phyloP scores from a whole-genome alignment of 2,329 filamentous ascomycete genomes.

The Pseudogymnoascus sp. region DNA sequence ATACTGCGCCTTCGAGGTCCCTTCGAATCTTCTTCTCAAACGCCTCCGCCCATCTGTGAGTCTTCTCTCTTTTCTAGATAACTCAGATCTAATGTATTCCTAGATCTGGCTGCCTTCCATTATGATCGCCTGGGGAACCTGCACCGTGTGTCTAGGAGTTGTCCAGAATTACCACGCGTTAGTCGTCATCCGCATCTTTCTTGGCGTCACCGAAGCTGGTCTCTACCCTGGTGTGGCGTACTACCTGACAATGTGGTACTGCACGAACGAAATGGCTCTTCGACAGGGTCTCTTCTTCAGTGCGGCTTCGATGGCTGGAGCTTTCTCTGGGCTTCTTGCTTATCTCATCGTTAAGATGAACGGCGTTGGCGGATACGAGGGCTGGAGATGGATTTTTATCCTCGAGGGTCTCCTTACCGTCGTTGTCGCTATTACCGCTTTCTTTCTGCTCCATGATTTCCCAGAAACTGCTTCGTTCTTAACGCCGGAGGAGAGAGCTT shows the following conservation, averaged over 20 bases:
- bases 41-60: conserved; percentile 37
- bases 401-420: conserved; percentile 40
- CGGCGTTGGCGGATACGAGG: conserved; percentile 34
- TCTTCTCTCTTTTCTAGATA: background rate
- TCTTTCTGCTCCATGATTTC: conserved; percentile 42
- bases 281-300: conserved; percentile 34
- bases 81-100: conserved; percentile 30
- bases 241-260: conserved; percentile 51
- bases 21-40: conserved; percentile 57
- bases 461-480: conserved; percentile 36
- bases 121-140: conserved; percentile 19
- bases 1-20: conserved; percentile 48
- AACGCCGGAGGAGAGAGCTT: conserved; percentile 30
- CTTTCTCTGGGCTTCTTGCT: conserved; percentile 40
- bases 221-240: conserved; percentile 32
- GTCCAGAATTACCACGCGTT: conserved; percentile 57
- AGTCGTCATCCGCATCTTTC: conserved; percentile 32
- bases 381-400: conserved; percentile 49
- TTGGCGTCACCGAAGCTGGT: conserved; percentile 19
- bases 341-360: conserved; percentile 41
- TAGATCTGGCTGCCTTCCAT: conserved; percentile 47
- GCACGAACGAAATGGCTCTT: conserved; percentile 44
- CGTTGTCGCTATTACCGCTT: conserved; percentile 28
- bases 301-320: conserved; percentile 32
- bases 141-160: conserved; percentile 60